These are phyloP conservation scores for Hymenoscyphus linearis DNA, from an alignment of 2,329 filamentous ascomycete species.

Conservation along the genomic window DNA sequence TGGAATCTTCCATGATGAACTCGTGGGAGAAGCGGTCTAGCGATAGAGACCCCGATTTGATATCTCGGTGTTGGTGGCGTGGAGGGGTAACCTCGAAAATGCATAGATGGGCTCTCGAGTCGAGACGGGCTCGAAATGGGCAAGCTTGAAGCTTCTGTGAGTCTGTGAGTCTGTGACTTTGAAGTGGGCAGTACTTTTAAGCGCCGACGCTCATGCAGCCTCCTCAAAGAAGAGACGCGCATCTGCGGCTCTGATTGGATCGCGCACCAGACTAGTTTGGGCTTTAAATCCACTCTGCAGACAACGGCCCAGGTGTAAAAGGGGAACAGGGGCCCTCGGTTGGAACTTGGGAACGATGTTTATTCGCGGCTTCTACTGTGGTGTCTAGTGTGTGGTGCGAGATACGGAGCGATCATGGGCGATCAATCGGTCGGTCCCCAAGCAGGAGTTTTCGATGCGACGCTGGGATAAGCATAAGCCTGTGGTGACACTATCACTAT, in stretches of 20 bases:
- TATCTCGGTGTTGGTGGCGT: background rate
- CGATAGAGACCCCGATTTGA: background rate
- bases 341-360: conserved; percentile 1
- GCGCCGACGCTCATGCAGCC: conserved; percentile 21
- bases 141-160: too few species aligned
- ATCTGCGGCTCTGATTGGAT: conserved; percentile 20
- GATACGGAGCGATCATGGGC: background rate
- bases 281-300: background rate
- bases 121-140: background rate
- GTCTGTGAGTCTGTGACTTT: too few species aligned
- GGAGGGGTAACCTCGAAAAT: background rate
- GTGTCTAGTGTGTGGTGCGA: background rate
- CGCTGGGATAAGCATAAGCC: background rate
- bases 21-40: background rate
- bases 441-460: background rate
- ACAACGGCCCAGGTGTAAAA: conserved; percentile 1
- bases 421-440: background rate
- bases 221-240: conserved; percentile 26
- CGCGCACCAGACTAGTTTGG: background rate
- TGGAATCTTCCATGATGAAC: background rate
- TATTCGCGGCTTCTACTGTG: background rate
- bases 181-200: conserved; percentile 8
- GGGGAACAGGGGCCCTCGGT: background rate
- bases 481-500: background rate
- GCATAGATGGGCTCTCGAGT: too few species aligned